These are phyloP conservation scores for Globisporangium rhizosaccharum DNA, from an alignment of 352 stramenopile species.

Conservation along the genomic window DNA sequence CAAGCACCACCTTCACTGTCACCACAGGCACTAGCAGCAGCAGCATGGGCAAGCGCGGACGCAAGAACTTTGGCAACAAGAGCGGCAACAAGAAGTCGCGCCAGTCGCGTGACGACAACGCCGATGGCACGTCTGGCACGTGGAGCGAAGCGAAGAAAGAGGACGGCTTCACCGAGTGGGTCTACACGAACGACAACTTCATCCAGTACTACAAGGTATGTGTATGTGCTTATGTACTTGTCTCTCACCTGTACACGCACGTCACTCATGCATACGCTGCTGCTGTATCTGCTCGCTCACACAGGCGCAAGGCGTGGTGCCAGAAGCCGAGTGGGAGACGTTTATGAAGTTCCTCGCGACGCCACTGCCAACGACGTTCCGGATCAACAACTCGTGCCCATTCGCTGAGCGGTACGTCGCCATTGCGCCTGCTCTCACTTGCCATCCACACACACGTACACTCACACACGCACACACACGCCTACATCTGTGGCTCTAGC, in stretches of 20 bases:
- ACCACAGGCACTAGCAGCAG: slow-evolving; percentile 1
- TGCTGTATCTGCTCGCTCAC: neutral
- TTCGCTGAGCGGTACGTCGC: slow-evolving; percentile 65
- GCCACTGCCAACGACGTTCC: slow-evolving; percentile 90
- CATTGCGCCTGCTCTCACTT: neutral
- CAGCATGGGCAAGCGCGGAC: slow-evolving; percentile 43
- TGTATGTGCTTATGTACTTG: neutral
- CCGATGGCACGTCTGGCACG: slow-evolving; percentile 14
- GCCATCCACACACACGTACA: neutral
- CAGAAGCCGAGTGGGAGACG: slow-evolving; percentile 78
- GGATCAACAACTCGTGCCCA: slow-evolving; percentile 89
- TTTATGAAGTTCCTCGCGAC: slow-evolving; percentile 89
- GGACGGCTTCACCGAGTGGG: slow-evolving; percentile 79
- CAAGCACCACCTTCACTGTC: neutral
- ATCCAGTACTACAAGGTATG: slow-evolving; percentile 77
- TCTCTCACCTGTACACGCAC: neutral
- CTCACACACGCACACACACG: neutral
- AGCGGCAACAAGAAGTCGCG: slow-evolving; percentile 33
- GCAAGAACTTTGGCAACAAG: slow-evolving; percentile 28
- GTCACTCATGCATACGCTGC: no score
- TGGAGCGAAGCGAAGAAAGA: slow-evolving; percentile 52
- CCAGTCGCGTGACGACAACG: slow-evolving; percentile 9
- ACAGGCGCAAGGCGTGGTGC: slow-evolving; percentile 78
- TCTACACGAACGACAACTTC: slow-evolving; percentile 86
- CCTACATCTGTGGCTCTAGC: slow-evolving; percentile 21